Conservation (phyloP, 345 rosid species). For the Schrenkiella parvula region DNA sequence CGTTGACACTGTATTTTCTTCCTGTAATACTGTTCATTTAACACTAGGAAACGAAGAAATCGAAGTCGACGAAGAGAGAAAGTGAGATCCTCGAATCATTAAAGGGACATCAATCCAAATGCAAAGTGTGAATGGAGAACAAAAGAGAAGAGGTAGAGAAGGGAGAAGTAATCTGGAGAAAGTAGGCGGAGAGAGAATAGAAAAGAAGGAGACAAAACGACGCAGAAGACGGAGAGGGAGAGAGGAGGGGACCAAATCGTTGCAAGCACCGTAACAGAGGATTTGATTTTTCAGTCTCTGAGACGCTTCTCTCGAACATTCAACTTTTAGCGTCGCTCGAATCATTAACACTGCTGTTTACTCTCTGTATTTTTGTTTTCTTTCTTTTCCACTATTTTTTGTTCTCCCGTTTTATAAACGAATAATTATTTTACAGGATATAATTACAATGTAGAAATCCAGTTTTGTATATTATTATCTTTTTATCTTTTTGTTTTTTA, state of each 20-base stretch:
- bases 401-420: neutral
- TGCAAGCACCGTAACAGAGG: constrained; percentile 17
- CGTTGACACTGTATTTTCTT: neutral
- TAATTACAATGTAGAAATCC: neutral
- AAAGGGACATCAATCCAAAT: constrained; percentile 33
- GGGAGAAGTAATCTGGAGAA: neutral
- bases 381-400: neutral
- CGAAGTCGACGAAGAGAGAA: constrained; percentile 2
- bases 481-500: too few relatives aligned
- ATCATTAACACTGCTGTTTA: constrained; percentile 12
- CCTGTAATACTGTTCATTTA: neutral
- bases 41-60: neutral
- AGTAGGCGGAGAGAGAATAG: constrained; percentile 4
- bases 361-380: neutral
- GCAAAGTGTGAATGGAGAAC: constrained; percentile 9
- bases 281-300: constrained; percentile 33
- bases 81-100: constrained; percentile 11
- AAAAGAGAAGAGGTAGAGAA: neutral
- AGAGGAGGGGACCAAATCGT: constrained; percentile 21
- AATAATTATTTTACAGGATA: neutral
- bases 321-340: constrained; percentile 15
- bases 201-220: constrained; percentile 23
- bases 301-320: constrained; percentile 24
- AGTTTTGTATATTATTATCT: too few relatives aligned
- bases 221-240: constrained; percentile 23